Conservation (phyloP, 305 asterid genomes). For the Solanum aculeatissimum region DNA sequence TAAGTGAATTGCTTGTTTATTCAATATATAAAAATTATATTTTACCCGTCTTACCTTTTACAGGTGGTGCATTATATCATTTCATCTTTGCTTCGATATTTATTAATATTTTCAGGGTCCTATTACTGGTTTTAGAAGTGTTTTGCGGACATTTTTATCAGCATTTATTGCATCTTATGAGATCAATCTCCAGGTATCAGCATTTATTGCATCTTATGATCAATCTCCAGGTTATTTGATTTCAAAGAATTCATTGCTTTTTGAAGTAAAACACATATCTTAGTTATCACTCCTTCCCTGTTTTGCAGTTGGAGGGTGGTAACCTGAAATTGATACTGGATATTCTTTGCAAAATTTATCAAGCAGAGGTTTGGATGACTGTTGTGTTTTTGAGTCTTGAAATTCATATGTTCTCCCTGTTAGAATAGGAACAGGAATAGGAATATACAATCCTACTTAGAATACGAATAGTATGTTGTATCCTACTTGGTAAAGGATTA, state of each 20-base stretch:
- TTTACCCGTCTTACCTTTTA: neutral
- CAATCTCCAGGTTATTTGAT: constrained; percentile 59
- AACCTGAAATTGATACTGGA: constrained; percentile 71
- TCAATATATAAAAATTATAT: neutral
- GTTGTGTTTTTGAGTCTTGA: neutral
- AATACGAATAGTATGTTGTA: too few species aligned
- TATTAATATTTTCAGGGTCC: constrained; percentile 41
- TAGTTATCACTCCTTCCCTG: constrained; percentile 7
- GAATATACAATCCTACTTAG: too few species aligned
- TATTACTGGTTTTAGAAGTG: constrained; percentile 67
- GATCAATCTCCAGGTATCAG: constrained; percentile 87
- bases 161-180: constrained; percentile 91
- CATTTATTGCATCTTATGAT: constrained; percentile 91
- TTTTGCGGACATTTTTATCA: constrained; percentile 76
- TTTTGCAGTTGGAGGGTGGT: constrained; percentile 63
- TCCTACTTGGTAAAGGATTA: too few species aligned
- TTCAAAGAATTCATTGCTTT: neutral
- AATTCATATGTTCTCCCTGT: neutral
- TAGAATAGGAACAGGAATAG: too few species aligned
- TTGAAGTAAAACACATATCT: neutral
- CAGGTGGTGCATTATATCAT: neutral
- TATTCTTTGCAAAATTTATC: constrained; percentile 68
- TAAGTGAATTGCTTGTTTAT: constrained; percentile 27
- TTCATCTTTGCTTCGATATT: neutral
- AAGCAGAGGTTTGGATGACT: constrained; percentile 72